Evolutionary conservation across 1,139 yeast species (phyloP), one percentile per base, ranked within the genome.

Genomic region (Eremothecium sinecaudum): DNA sequence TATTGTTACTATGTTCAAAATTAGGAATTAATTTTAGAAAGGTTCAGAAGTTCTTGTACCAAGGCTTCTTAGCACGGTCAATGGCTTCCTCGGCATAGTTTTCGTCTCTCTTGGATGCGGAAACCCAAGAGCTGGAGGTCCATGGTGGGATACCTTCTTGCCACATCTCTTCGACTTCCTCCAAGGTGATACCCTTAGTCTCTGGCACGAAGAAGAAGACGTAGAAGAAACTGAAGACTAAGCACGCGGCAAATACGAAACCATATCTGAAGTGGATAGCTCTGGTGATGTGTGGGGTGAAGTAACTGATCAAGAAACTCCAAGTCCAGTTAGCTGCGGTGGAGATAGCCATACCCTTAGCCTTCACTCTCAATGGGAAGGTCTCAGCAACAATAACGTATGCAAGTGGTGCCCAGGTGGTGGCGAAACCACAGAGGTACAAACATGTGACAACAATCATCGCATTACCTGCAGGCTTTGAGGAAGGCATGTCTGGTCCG

Each of bases 371-470:
- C 49, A 79, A 70, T 56, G 93, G 90, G 64, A 73, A 80, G 39
- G 77, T 67, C 62, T 81, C 93, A 26, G 87, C 73, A 35, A 75
- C 71, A 51, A 79, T 73, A 43, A 78, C 77, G 64, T 68, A 82
- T 36, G 75, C 76, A 53, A 77, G 72, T 51, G 90, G 86, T 44
- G 84, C 92, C 90, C 93, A 81, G 15, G 90, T 74, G 35, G 78
- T 67, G 33, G 93, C 92, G 57, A 81, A 81, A 65, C 71, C 75
- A 70, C 78, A 76, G 46, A 82, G 78, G 69, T 70, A 82, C 54
- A 80, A 63, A 64, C 87, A 78, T 27, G 87, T 73, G 48, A 81
- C 69, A 60, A 78, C 76, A 59, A 82, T 80, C 90, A 74, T 72
- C 41, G 79, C 81, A 57, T 75, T 64, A 58, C 90, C 90, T 34